Evolutionary conservation across 2,329 filamentous ascomycete genomes (phyloP).

Genomic region (Atkinsonella hypoxylon): DNA sequence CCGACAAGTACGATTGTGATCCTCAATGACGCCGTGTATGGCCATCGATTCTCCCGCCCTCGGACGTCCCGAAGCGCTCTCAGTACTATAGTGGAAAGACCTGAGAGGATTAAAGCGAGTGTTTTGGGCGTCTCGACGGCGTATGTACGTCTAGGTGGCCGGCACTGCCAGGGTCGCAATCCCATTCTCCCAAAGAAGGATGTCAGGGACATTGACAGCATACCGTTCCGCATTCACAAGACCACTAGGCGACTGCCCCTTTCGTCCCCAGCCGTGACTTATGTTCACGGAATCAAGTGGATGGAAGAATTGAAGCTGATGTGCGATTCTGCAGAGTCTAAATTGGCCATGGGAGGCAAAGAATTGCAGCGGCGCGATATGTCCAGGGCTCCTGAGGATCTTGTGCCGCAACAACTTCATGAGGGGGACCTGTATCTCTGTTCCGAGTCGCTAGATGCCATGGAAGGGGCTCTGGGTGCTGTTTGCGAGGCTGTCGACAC

Average conservation of each 20-base stretch:
- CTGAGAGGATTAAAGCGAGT: constrained; percentile 77
- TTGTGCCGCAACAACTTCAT: constrained; percentile 52
- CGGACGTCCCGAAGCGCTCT: constrained; percentile 61
- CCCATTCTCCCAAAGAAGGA: constrained; percentile 54
- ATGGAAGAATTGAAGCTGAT: constrained; percentile 83
- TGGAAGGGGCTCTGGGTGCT: constrained; percentile 84
- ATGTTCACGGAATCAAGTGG: constrained; percentile 85
- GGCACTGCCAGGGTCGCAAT: constrained; percentile 59
- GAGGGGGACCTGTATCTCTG: constrained; percentile 88
- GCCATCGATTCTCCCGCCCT: constrained; percentile 79
- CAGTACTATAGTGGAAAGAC: constrained; percentile 79
- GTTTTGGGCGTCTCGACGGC: constrained; percentile 74
- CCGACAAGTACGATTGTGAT: constrained; percentile 63
- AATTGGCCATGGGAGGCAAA: constrained; percentile 63
- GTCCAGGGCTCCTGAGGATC: constrained; percentile 34
- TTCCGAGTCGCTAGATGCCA: constrained; percentile 69
- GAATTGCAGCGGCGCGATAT: constrained; percentile 63
- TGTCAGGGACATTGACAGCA: constrained; percentile 39
- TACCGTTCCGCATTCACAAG: constrained; percentile 78
- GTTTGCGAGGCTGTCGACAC: constrained; percentile 87
- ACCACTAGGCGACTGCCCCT: constrained; percentile 62
- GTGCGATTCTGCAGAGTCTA: constrained; percentile 70
- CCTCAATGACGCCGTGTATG: constrained; percentile 88
- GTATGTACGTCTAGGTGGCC: constrained; percentile 79
- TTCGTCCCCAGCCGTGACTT: constrained; percentile 65